Evolutionary conservation across 2,329 filamentous ascomycete genomes (phyloP).

Genomic region (Diaporthe sp.): DNA sequence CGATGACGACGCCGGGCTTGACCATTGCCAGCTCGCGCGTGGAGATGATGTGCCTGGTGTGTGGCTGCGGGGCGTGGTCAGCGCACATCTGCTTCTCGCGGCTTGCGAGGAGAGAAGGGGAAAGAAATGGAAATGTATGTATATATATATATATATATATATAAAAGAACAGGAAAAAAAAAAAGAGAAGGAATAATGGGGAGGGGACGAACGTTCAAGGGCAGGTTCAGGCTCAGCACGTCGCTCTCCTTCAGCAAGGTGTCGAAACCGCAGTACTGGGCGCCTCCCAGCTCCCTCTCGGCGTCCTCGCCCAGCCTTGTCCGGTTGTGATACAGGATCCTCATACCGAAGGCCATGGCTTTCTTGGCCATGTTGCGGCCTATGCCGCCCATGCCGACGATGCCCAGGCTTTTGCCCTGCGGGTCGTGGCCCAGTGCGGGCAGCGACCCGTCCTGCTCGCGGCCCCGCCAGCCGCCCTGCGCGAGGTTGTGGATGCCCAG

Average conservation of each 20-base stretch:
- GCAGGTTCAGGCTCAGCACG: conserved; percentile 83
- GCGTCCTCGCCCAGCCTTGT: conserved; percentile 65
- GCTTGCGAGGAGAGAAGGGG: neutral
- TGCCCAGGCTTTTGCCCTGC: conserved; percentile 81
- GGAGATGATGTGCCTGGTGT: conserved; percentile 82
- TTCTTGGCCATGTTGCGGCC: conserved; percentile 81
- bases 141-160: too few species aligned
- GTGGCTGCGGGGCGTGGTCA: conserved; percentile 47
- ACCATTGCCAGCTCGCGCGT: conserved; percentile 77
- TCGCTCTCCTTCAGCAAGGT: conserved; percentile 76
- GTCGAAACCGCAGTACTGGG: conserved; percentile 78
- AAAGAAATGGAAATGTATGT: too few species aligned
- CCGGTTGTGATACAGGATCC: conserved; percentile 79
- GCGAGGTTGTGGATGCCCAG: conserved; percentile 73
- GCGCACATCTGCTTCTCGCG: neutral
- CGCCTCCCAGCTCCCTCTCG: conserved; percentile 59
- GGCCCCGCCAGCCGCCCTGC: conserved; percentile 74
- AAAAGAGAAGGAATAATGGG: neutral
- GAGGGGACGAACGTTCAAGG: conserved; percentile 74
- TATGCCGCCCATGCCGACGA: conserved; percentile 89
- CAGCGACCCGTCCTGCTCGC: conserved; percentile 49
- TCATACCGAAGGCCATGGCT: conserved; percentile 81
- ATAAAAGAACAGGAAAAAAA: neutral
- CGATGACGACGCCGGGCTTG: conserved; percentile 80
- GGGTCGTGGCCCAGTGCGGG: conserved; percentile 79